These are phyloP conservation scores for Ceratocystis lukuohia DNA, from an alignment of 2,329 filamentous ascomycete species.

Conservation along the genomic window DNA sequence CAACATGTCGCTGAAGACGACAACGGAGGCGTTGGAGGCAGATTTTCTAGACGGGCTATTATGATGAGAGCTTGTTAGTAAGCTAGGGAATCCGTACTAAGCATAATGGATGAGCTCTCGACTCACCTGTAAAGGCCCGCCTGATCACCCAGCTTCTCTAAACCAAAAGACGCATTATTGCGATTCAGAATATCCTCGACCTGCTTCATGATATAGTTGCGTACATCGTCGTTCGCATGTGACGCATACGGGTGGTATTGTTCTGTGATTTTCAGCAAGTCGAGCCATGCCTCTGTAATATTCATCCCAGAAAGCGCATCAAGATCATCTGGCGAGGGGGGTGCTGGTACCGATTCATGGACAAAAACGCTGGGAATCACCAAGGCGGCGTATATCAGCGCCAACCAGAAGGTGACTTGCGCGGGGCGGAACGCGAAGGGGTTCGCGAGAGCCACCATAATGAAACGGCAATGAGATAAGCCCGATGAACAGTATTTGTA, in stretches of 20 bases:
- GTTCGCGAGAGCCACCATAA: slow-evolving; percentile 27
- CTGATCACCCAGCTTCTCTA: slow-evolving; percentile 25
- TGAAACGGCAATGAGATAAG: not conserved
- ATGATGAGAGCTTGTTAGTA: not conserved
- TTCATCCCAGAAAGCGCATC: slow-evolving; percentile 53
- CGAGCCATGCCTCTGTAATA: slow-evolving; percentile 72
- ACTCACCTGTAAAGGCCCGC: slow-evolving; percentile 20
- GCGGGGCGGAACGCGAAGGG: slow-evolving; percentile 65
- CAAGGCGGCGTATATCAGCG: slow-evolving; percentile 63
- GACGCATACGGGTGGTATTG: slow-evolving; percentile 84
- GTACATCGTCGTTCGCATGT: slow-evolving; percentile 65
- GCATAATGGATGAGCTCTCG: too few relatives aligned
- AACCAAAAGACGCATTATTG: slow-evolving; percentile 40
- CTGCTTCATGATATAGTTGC: slow-evolving; percentile 59
- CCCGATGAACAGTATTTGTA: not conserved
- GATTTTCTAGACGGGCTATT: slow-evolving; percentile 8
- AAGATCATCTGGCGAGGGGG: slow-evolving; percentile 45
- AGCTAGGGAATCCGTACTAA: not conserved
- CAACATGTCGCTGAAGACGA: slow-evolving; percentile 63
- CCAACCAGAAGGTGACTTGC: slow-evolving; percentile 70
- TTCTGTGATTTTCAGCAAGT: slow-evolving; percentile 61
- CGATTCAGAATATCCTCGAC: slow-evolving; percentile 55
- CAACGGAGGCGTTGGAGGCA: slow-evolving; percentile 31
- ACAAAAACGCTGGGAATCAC: slow-evolving; percentile 58
- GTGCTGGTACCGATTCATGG: slow-evolving; percentile 53